Base-by-base conservation (phyloP, 2,329 filamentous ascomycete genomes). In the Ophiostoma tasmaniense region DNA sequence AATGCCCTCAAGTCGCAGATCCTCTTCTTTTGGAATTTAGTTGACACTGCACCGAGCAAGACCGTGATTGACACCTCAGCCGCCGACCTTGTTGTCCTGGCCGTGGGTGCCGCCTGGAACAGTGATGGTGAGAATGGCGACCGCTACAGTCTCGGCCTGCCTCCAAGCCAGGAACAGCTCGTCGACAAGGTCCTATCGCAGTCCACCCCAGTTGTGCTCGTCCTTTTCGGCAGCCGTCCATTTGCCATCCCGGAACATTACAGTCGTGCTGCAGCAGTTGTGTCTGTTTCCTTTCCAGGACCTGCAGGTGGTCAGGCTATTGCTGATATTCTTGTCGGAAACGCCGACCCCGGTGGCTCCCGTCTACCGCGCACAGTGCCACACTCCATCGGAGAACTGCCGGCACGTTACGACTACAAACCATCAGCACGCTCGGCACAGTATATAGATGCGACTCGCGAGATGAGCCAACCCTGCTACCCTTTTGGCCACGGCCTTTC, bases 371-470 rank as follows among this genome's bases (percentile, higher is more conserved):
- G 67, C 2, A 52, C 61, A 13, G 67, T 68, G 28, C 61, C 67
- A 7, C 59, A 45, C n/a, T 33, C 28, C 42, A 14, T 68, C 17
- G 67, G 67, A 30, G 59, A 64, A n/a, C 39, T 68, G 28, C 67
- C 67, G 6, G 61, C 52, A 1, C 42, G 61, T 20, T 68, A 68
- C 61, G 61, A 68, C 61, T 64, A 68, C 67, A 68, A 65, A 22
- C 67, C 67, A 5, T 55, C 30, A 13, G 39, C 61, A 2, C n/a
- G 45, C 20, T 59, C 67, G 28, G 50, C 50, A 25, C 50, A 55
- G 50, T 55, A 55, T 1, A 25, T 55, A 25, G 50, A 55, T 55
- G 50, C 50, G n/a, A 55, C 50, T 2, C 50, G 50, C 1, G 22
- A 55, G 1, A 55, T 25, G 22, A 55, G 50, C 50, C n/a, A 11